phyloP scores from a whole-genome alignment of 257 asterid genomes.

The Lycium barbarum region DNA sequence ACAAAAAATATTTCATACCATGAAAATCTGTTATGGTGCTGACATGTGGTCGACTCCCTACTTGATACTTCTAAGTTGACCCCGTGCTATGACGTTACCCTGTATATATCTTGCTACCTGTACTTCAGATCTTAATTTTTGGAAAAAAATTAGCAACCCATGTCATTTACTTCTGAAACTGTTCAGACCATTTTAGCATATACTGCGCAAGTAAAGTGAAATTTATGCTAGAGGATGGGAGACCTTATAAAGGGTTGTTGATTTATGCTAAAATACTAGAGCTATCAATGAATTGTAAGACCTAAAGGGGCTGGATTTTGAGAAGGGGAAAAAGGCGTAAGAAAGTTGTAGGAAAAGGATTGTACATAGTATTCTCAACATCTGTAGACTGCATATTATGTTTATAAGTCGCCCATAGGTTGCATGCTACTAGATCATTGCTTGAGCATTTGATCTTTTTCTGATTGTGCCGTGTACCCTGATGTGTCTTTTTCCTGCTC shows the following conservation, averaged over 20 bases:
- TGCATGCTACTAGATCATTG: constrained; percentile 8
- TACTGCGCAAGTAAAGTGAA: background rate
- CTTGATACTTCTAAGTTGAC: background rate
- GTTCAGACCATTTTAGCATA: background rate
- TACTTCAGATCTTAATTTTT: background rate
- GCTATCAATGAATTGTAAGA: background rate
- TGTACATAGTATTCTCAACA: background rate
- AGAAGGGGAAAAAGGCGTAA: background rate
- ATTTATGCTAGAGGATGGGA: background rate
- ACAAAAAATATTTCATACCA: background rate
- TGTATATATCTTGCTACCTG: constrained; percentile 14
- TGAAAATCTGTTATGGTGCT: background rate
- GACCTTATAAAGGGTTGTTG: constrained; percentile 12
- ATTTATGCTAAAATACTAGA: background rate
- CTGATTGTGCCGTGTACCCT: background rate
- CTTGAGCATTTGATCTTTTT: background rate
- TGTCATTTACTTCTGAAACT: background rate
- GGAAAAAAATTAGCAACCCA: background rate
- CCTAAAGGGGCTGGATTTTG: constrained; percentile 6
- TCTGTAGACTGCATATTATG: constrained; percentile 12
- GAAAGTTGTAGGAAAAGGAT: background rate
- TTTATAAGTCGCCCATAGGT: background rate
- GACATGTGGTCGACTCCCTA: background rate
- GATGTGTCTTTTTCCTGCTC: background rate
- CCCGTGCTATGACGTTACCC: background rate